These are phyloP conservation scores for Lipomyces yamanashiensis DNA, from an alignment of 805 yeast genomes.

Conservation along the genomic window DNA sequence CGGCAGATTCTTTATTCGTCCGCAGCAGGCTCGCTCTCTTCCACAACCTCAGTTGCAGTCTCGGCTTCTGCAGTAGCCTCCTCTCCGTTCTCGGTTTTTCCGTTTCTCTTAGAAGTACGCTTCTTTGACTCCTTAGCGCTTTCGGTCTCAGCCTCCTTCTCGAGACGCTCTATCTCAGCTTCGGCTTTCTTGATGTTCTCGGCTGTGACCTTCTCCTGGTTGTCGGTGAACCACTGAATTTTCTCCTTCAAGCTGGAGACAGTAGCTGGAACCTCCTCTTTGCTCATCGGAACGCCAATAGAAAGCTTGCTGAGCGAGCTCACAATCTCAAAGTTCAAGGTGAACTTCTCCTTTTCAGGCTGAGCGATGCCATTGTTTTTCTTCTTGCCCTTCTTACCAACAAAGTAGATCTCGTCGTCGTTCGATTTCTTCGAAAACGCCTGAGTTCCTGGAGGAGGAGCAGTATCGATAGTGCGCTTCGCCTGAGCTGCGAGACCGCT, in stretches of 20 bases:
- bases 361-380: conserved; percentile 19
- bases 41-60: background rate
- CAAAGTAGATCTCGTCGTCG: conserved; percentile 60
- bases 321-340: conserved; percentile 79
- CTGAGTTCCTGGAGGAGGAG: conserved; percentile 50
- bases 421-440: conserved; percentile 68
- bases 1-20: background rate
- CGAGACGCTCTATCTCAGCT: conserved; percentile 72
- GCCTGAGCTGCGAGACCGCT: conserved; percentile 36
- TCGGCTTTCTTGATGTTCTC: conserved; percentile 76
- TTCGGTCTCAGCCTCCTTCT: conserved; percentile 53
- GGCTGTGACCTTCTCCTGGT: conserved; percentile 81
- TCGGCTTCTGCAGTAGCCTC: conserved; percentile 1
- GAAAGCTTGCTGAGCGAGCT: conserved; percentile 75
- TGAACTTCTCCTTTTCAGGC: conserved; percentile 52
- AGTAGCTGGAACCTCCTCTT: conserved; percentile 70
- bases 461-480: conserved; percentile 36
- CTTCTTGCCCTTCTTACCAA: conserved; percentile 48
- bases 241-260: conserved; percentile 72
- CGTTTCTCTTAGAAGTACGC: conserved; percentile 15
- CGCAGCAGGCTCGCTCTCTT: conserved; percentile 20
- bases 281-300: conserved; percentile 75
- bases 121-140: conserved; percentile 22
- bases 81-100: conserved; percentile 14
- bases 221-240: conserved; percentile 65